A percentile compares a stretch with the other conserved stretches of the same genome.
Evolutionary conservation across 2,329 filamentous ascomycete genomes (phyloP).

Genomic region (Tolypocladium tropicale): DNA sequence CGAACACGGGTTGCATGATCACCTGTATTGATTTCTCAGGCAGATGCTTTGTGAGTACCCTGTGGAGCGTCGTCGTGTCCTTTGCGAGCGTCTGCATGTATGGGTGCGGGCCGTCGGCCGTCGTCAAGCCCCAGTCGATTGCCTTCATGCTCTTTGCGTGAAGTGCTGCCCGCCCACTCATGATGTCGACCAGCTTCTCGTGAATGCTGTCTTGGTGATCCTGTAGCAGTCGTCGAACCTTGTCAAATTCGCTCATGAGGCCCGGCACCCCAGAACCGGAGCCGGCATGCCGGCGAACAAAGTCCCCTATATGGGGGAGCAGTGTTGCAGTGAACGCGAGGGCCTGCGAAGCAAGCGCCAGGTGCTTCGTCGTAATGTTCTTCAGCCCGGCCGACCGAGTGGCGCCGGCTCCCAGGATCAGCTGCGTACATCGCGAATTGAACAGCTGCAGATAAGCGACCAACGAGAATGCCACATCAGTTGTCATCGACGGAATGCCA

Average conservation of each 20-base stretch:
- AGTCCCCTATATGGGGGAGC: conserved; percentile 85
- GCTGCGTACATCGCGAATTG: conserved; percentile 91
- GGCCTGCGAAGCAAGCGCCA: conserved; percentile 84
- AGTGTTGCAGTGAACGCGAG: conserved; percentile 79
- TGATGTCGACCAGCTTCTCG: conserved; percentile 88
- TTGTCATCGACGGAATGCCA: conserved; percentile 79
- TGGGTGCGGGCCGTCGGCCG: conserved; percentile 37
- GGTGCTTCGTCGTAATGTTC: conserved; percentile 92
- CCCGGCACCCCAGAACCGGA: conserved; percentile 40
- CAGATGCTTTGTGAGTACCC: conserved; percentile 73
- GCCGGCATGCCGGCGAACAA: conserved; percentile 65
- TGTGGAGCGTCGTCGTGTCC: conserved; percentile 76
- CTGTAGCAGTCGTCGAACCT: conserved; percentile 70
- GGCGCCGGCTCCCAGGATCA: conserved; percentile 90
- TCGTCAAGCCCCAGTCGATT: conserved; percentile 59
- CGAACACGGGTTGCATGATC: conserved; percentile 82
- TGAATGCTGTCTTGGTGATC: conserved; percentile 88
- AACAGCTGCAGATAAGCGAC: conserved; percentile 85
- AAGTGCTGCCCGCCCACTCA: conserved; percentile 64
- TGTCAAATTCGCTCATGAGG: conserved; percentile 79
- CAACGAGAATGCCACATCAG: conserved; percentile 69
- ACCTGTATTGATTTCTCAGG: conserved; percentile 65
- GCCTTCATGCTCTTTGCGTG: conserved; percentile 67
- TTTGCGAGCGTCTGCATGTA: conserved; percentile 85
- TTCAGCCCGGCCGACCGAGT: conserved; percentile 81